Conservation (phyloP, 163 green algal genomes). For the Volvox carteri region DNA sequence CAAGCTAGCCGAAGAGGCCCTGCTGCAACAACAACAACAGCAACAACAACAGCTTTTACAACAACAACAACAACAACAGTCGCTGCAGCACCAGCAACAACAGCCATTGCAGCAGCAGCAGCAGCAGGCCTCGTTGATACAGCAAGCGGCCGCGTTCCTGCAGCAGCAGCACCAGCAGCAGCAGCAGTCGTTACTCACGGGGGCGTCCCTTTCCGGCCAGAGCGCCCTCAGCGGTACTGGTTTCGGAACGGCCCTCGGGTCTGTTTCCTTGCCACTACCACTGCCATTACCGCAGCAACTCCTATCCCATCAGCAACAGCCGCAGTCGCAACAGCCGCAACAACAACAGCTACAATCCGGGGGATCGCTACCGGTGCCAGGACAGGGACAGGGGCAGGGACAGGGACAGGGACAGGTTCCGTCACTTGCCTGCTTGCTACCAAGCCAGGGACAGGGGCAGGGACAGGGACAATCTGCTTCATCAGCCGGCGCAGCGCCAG, state of each 20-base stretch:
- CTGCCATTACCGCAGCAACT: not conserved
- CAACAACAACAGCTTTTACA: slow-evolving; percentile 1
- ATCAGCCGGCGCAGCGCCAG: not conserved
- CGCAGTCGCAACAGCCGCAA: slow-evolving; percentile 1
- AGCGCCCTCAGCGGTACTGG: not conserved
- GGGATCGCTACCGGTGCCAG: not conserved
- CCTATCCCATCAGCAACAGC: slow-evolving; percentile 16
- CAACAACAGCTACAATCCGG: not conserved
- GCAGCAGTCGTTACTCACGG: not conserved
- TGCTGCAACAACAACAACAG: not conserved
- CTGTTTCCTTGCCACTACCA: not conserved
- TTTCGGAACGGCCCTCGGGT: not conserved
- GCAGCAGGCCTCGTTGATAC: not conserved
- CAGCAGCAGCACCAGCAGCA: not conserved
- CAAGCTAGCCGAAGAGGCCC: slow-evolving; percentile 12
- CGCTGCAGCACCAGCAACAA: not conserved
- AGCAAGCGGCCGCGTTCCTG: not conserved
- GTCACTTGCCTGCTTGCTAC: too few species aligned
- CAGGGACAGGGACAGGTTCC: too few species aligned
- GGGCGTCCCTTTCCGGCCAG: not conserved
- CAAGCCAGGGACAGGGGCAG: too few species aligned
- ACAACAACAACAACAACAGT: not conserved
- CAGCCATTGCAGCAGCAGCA: slow-evolving; percentile 5
- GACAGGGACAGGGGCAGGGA: not conserved
- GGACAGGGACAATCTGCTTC: not conserved